phyloP scores from a whole-genome alignment of 78 protist genomes.

The Dictyostelium intermedium region DNA sequence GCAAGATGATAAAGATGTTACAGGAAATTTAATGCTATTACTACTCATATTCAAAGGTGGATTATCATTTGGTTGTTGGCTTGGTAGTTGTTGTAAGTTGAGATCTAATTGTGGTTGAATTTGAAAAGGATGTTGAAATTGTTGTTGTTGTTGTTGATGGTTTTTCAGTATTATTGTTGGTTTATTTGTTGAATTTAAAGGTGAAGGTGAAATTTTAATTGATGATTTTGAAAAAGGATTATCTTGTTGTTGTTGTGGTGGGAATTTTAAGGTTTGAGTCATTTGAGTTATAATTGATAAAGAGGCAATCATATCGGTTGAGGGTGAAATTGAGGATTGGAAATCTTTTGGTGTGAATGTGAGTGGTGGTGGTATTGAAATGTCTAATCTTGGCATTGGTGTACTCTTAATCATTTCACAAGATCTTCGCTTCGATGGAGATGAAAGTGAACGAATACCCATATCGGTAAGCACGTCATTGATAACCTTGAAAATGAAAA shows the following conservation, averaged over 20 bases:
- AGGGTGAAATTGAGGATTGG: slow-evolving; percentile 37
- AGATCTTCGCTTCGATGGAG: slow-evolving; percentile 66
- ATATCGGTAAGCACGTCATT: slow-evolving; percentile 65
- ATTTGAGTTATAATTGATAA: slow-evolving; percentile 58
- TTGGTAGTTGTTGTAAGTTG: not conserved
- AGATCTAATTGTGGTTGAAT: not conserved
- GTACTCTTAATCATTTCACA: slow-evolving; percentile 32
- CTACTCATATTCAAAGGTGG: slow-evolving; percentile 23
- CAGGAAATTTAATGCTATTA: not conserved
- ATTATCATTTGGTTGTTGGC: not conserved
- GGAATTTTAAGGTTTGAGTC: slow-evolving; percentile 60
- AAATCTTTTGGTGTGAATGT: slow-evolving; percentile 50
- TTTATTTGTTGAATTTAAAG: not conserved
- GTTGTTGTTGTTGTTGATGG: not conserved
- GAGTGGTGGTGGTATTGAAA: slow-evolving; percentile 29
- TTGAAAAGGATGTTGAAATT: slow-evolving; percentile 6
- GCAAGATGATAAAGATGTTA: not conserved
- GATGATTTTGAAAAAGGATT: slow-evolving; percentile 64
- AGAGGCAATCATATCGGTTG: slow-evolving; percentile 25
- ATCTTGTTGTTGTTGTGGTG: slow-evolving; percentile 15
- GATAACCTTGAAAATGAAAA: slow-evolving; percentile 66
- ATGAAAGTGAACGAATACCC: slow-evolving; percentile 51
- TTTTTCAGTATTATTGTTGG: not conserved
- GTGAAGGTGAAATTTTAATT: slow-evolving; percentile 20
- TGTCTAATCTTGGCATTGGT: slow-evolving; percentile 68